Conservation (phyloP, 495 filamentous ascomycete species). For the Venustampulla echinocandica region DNA sequence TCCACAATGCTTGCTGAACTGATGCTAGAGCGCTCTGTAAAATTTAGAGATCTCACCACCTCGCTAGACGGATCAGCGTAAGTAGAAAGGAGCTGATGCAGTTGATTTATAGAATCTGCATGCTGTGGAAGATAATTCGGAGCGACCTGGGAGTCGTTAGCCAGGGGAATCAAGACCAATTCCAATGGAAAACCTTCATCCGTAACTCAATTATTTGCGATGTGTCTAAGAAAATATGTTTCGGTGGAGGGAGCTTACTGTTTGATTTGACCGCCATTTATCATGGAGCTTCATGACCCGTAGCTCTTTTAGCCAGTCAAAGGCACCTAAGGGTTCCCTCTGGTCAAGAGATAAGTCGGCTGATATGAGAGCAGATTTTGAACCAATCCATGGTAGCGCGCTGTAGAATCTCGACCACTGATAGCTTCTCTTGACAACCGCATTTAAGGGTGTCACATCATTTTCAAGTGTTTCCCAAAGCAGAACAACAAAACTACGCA, state of each 20-base stretch:
- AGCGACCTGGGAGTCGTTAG: constrained; percentile 1
- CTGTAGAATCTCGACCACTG: constrained; percentile 52
- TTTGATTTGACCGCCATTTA: constrained; percentile 32
- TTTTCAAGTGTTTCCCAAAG: constrained; percentile 51
- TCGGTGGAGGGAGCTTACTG: neutral
- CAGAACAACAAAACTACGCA: constrained; percentile 36
- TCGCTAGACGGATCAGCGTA: neutral
- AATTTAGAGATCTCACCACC: neutral
- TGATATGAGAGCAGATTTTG: constrained; percentile 30
- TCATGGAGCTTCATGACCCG: constrained; percentile 45
- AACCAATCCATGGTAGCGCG: constrained; percentile 42
- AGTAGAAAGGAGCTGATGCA: constrained; percentile 1
- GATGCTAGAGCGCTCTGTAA: neutral
- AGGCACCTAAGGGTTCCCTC: constrained; percentile 45
- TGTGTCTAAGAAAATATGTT: no score
- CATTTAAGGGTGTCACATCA: constrained; percentile 36
- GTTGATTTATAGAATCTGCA: neutral
- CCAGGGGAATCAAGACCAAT: no score
- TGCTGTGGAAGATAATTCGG: constrained; percentile 2
- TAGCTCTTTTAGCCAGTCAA: constrained; percentile 48
- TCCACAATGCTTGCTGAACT: neutral
- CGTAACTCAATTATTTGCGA: no score
- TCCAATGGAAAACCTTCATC: no score
- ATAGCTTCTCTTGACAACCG: constrained; percentile 42
- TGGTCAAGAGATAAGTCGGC: constrained; percentile 24